Evolutionary conservation across 2,329 filamentous ascomycete genomes (phyloP).

Genomic region (Fusarium irregulare): DNA sequence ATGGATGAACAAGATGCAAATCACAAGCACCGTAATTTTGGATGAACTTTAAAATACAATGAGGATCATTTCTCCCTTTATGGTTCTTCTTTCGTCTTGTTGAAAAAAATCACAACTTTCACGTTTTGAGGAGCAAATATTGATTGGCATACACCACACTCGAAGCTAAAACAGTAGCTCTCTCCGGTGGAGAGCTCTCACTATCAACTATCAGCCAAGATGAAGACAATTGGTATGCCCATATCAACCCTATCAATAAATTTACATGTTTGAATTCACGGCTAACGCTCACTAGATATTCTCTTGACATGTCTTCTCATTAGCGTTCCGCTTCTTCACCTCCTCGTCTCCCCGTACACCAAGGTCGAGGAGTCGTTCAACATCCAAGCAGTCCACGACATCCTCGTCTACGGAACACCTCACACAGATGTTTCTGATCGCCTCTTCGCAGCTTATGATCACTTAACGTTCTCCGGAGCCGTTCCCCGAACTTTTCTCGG

Average conservation of each 20-base stretch:
- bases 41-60: neutral
- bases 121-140: neutral
- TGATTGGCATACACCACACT: neutral
- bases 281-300: constrained; percentile 39
- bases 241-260: neutral
- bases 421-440: constrained; percentile 63
- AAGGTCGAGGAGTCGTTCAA: constrained; percentile 99
- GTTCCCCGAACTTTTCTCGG: constrained; percentile 94
- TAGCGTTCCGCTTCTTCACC: constrained; percentile 74
- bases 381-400: constrained; percentile 92
- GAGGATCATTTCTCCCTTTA: neutral
- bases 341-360: constrained; percentile 83
- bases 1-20: constrained; percentile 1
- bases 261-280: neutral
- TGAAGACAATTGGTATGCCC: constrained; percentile 37
- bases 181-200: constrained; percentile 4
- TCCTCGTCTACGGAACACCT: constrained; percentile 83
- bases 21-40: neutral
- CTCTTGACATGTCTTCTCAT: constrained; percentile 51
- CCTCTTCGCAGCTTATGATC: constrained; percentile 80
- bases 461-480: constrained; percentile 88
- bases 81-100: neutral
- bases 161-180: constrained; percentile 2
- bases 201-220: constrained; percentile 27
- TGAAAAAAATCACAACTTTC: neutral